Percentiles rank a stretch among this genome's conserved stretches.
Evolutionary conservation across 495 filamentous ascomycete genomes (phyloP).

Genomic region (Xylaria bambusicola): DNA sequence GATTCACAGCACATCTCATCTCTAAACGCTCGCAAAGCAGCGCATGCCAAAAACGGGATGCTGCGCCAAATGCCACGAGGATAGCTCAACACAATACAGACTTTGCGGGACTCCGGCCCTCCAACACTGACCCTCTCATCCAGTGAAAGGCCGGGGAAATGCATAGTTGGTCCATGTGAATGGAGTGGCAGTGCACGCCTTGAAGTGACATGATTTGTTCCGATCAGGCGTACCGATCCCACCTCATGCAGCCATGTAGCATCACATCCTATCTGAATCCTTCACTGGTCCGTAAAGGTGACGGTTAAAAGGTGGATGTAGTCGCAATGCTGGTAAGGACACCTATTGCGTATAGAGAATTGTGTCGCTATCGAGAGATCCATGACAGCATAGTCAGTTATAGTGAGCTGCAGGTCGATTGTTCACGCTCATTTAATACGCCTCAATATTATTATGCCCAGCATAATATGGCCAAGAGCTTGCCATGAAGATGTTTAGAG

Average conservation of each 20-base stretch:
- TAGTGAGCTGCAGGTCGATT: neutral
- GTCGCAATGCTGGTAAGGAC: conserved; percentile 5
- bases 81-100: conserved; percentile 2
- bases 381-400: conserved; percentile 4
- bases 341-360: conserved; percentile 5
- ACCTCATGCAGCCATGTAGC: conserved; percentile 19
- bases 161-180: conserved; percentile 2
- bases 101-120: neutral
- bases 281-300: conserved; percentile 6
- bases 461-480: neutral
- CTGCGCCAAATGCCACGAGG: conserved; percentile 7
- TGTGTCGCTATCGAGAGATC: neutral
- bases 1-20: neutral
- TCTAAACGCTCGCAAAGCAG: neutral
- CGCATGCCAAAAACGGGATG: conserved; percentile 1
- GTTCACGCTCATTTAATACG: neutral
- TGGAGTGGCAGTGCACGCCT: conserved; percentile 10
- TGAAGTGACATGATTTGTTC: conserved; percentile 12
- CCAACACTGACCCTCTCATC: conserved; percentile 2
- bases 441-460: conserved; percentile 1
- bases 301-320: neutral
- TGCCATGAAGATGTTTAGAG: neutral
- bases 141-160: neutral
- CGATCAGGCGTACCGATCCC: conserved; percentile 6
- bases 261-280: conserved; percentile 11